phyloP scores from a whole-genome alignment of 1,284 basidiomycete genomes.

The Leccinum pachyderme region DNA sequence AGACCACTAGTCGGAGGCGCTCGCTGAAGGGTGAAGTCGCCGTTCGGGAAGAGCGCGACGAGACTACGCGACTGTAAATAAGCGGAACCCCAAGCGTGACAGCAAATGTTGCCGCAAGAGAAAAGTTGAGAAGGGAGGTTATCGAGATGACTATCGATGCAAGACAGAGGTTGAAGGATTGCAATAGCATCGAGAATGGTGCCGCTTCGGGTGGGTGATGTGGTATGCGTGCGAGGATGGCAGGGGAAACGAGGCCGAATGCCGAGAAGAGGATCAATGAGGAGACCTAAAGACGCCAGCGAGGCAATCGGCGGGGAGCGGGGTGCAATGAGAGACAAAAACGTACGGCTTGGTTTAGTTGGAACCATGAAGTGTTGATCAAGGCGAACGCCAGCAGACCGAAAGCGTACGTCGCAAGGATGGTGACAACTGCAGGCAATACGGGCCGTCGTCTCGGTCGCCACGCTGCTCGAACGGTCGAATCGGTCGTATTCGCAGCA shows the following conservation, averaged over 20 bases:
- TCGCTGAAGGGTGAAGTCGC: conserved; percentile 32
- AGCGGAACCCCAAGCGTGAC: conserved; percentile 61
- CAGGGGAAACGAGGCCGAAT: conserved; percentile 32
- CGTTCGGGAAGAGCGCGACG: conserved; percentile 25
- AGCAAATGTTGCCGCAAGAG: conserved; percentile 72
- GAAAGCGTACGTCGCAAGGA: conserved; percentile 52
- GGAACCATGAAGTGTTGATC: conserved; percentile 44
- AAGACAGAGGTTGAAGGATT: conserved; percentile 71
- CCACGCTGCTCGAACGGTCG: conserved; percentile 33
- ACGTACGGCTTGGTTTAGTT: conserved; percentile 40
- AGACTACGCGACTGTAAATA: conserved; percentile 36
- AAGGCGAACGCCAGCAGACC: conserved; percentile 50
- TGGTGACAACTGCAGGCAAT: conserved; percentile 48
- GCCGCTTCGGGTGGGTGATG: conserved; percentile 27
- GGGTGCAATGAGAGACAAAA: neutral
- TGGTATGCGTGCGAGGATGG: conserved; percentile 25
- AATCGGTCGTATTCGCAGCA: neutral
- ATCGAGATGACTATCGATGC: conserved; percentile 83
- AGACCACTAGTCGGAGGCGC: conserved; percentile 35
- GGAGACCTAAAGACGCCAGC: conserved; percentile 16
- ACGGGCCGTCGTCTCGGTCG: conserved; percentile 45
- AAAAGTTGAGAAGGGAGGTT: conserved; percentile 87
- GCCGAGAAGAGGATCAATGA: conserved; percentile 32
- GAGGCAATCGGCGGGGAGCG: neutral
- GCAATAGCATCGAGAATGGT: conserved; percentile 53